Percentiles rank a stretch among this genome's conserved stretches.
phyloP scores from a whole-genome alignment of 2,329 filamentous ascomycete species.

The Colletotrichum tofieldiae region DNA sequence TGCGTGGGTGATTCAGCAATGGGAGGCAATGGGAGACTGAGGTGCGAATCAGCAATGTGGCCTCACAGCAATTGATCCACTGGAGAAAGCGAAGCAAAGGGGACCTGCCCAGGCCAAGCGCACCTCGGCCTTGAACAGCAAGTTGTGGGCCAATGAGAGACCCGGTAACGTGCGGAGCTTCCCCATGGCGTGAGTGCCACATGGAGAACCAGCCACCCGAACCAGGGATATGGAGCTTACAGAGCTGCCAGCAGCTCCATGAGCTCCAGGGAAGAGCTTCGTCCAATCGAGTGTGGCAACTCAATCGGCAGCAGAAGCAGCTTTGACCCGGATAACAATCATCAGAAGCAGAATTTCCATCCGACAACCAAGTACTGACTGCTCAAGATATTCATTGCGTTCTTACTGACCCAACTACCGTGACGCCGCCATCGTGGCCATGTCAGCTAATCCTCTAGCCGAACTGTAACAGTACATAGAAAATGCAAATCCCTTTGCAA shows the following conservation, averaged over 20 bases:
- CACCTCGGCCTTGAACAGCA: neutral
- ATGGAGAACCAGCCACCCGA: constrained; percentile 35
- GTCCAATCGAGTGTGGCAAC: neutral
- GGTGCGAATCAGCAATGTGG: constrained; percentile 35
- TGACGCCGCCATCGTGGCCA: constrained; percentile 28
- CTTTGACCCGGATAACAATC: neutral
- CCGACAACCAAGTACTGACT: neutral
- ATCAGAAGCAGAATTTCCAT: neutral
- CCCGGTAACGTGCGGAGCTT: neutral
- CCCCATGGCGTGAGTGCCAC: constrained; percentile 23
- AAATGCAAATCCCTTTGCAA: constrained; percentile 43
- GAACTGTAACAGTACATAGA: constrained; percentile 43
- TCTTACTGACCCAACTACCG: constrained; percentile 33
- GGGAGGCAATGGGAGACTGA: neutral
- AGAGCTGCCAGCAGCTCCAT: constrained; percentile 1
- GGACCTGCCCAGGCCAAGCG: neutral
- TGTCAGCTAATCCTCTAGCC: constrained; percentile 35
- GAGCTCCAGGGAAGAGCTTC: constrained; percentile 17
- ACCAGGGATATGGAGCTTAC: constrained; percentile 15
- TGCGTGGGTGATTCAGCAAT: constrained; percentile 23
- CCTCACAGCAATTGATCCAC: constrained; percentile 41
- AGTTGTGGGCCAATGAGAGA: constrained; percentile 5
- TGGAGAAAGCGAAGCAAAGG: constrained; percentile 6
- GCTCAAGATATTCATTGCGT: constrained; percentile 38
- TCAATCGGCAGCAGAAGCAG: neutral